Evolutionary conservation across 345 rosid species (phyloP).

Genomic region (Trapa bicornis): DNA sequence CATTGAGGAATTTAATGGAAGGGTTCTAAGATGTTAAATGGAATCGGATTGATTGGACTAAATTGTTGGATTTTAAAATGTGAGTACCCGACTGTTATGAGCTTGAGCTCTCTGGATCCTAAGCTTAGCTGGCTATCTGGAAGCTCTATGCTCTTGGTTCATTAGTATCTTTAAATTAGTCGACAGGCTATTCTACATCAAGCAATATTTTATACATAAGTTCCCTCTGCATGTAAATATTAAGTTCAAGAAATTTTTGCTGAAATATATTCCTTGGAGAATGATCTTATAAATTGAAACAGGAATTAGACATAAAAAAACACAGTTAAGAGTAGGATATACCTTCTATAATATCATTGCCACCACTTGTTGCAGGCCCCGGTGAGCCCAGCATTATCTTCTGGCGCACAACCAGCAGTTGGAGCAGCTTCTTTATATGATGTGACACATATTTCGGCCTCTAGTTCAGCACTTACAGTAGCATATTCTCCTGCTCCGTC

Average conservation of each 20-base stretch:
- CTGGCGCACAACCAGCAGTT: conserved; percentile 65
- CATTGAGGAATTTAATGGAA: too few relatives aligned
- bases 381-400: conserved; percentile 69
- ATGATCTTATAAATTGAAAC: not conserved
- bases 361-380: conserved; percentile 37
- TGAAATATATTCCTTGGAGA: not conserved
- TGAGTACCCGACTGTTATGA: too few relatives aligned
- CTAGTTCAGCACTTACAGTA: conserved; percentile 51
- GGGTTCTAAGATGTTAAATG: too few relatives aligned
- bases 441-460: conserved; percentile 57
- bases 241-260: not conserved
- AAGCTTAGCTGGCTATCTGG: not conserved
- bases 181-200: too few relatives aligned
- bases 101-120: not conserved
- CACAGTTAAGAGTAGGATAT: not conserved
- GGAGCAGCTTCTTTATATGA: conserved; percentile 63
- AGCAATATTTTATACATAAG: too few relatives aligned
- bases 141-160: not conserved
- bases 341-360: conserved; percentile 5
- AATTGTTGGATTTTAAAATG: too few relatives aligned
- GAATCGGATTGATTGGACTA: too few relatives aligned
- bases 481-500: conserved; percentile 34
- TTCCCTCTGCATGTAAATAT: too few relatives aligned
- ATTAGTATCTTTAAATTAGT: not conserved
- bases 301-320: not conserved